These are phyloP conservation scores for Neofusicoccum umdonicola DNA, from an alignment of 2,329 filamentous ascomycete genomes.

Conservation along the genomic window DNA sequence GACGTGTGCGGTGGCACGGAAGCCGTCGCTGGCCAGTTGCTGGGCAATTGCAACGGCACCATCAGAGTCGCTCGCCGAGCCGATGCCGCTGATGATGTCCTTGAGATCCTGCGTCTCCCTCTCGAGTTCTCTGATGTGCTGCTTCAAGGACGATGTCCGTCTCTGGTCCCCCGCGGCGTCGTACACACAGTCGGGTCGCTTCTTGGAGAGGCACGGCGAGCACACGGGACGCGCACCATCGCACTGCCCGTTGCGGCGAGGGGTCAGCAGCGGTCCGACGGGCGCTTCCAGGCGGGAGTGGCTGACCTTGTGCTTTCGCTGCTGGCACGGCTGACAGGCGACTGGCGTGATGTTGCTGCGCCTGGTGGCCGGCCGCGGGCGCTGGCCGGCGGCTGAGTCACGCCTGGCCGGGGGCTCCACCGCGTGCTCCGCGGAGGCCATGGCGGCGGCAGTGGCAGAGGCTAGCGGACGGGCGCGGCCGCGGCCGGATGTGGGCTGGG, in stretches of 20 bases:
- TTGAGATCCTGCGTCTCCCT: constrained; percentile 1
- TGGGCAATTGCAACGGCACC: not conserved
- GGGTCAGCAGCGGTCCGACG: not conserved
- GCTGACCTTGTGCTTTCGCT: constrained; percentile 19
- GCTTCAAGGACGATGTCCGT: constrained; percentile 20
- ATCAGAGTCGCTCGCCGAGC: not conserved
- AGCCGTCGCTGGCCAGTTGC: not conserved
- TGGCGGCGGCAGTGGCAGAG: not conserved
- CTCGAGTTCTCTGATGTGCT: constrained; percentile 15
- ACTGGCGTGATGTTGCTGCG: constrained; percentile 17
- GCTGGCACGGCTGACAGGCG: constrained; percentile 18
- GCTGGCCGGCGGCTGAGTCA: not conserved
- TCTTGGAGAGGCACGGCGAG: constrained; percentile 17
- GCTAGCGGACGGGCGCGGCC: too few species aligned
- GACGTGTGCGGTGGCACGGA: not conserved
- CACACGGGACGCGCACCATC: constrained; percentile 21
- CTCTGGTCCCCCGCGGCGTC: constrained; percentile 20
- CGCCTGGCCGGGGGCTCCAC: not conserved
- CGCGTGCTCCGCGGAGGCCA: too few species aligned
- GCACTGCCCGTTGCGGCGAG: not conserved
- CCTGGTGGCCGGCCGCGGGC: not conserved
- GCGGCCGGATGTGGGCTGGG: too few species aligned
- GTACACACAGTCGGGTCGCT: constrained; percentile 20
- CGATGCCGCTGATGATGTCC: constrained; percentile 8
- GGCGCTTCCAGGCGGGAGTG: constrained; percentile 18